A percentile compares a stretch with the other conserved stretches of the same genome.
phyloP scores from a whole-genome alignment of 768 basidiomycete genomes.

The Podaxis sp. region DNA sequence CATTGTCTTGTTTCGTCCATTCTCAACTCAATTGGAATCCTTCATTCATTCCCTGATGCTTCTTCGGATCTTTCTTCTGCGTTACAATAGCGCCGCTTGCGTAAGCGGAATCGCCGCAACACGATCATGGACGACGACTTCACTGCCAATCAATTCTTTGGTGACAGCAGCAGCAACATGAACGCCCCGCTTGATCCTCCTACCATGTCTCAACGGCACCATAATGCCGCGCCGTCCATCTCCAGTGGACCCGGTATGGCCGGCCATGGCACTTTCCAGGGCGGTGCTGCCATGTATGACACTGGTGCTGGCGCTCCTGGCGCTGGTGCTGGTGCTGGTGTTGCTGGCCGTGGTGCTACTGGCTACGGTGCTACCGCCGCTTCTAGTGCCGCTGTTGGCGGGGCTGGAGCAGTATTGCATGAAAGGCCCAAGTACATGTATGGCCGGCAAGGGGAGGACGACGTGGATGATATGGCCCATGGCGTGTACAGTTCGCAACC shows the following conservation, averaged over 20 bases:
- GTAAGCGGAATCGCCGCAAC: constrained; percentile 28
- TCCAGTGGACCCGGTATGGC: constrained; percentile 35
- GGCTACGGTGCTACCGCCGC: constrained; percentile 18
- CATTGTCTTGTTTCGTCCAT: background rate
- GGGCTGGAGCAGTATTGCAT: background rate
- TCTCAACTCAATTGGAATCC: background rate
- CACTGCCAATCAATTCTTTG: constrained; percentile 25
- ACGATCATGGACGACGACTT: constrained; percentile 32
- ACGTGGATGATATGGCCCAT: constrained; percentile 30
- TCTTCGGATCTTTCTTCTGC: background rate
- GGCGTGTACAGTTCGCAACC: constrained; percentile 43
- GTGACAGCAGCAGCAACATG: constrained; percentile 13
- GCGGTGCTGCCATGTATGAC: constrained; percentile 35
- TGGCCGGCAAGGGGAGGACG: constrained; percentile 29
- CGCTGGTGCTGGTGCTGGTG: background rate
- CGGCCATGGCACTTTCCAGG: constrained; percentile 36
- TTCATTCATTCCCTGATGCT: background rate
- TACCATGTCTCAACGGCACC: constrained; percentile 23
- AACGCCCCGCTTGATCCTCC: constrained; percentile 19
- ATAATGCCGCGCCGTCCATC: constrained; percentile 28
- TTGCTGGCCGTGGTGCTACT: background rate
- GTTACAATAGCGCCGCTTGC: constrained; percentile 34
- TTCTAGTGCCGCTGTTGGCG: background rate
- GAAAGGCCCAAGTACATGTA: constrained; percentile 34
- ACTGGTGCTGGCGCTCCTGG: constrained; percentile 25